These are phyloP conservation scores for Phyllosticta citribraziliensis DNA, from an alignment of 2,329 filamentous ascomycete genomes.

Conservation along the genomic window DNA sequence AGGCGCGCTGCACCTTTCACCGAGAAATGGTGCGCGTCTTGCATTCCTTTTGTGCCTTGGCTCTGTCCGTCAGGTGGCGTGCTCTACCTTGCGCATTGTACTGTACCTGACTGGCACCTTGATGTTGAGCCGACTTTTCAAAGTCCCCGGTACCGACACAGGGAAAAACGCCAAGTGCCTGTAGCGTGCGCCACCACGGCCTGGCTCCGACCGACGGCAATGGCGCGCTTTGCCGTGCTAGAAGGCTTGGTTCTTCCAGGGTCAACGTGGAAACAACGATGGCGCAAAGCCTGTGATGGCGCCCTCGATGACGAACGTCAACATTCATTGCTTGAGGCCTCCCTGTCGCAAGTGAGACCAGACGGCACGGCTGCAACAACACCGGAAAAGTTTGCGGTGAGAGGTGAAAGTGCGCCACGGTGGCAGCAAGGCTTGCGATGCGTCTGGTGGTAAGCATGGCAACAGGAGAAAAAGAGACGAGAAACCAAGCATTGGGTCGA, in stretches of 20 bases:
- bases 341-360: conserved; percentile 19
- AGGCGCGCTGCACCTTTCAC: background rate
- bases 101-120: background rate
- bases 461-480: background rate
- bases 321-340: background rate
- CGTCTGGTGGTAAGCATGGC: background rate
- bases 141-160: background rate
- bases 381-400: conserved; percentile 32
- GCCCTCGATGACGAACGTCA: background rate
- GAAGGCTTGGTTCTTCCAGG: conserved; percentile 2
- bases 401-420: background rate
- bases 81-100: background rate
- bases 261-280: conserved; percentile 8
- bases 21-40: background rate
- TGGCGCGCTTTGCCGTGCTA: background rate
- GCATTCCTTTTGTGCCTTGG: background rate
- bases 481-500: too few species aligned
- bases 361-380: conserved; percentile 28
- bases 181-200: background rate
- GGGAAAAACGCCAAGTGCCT: background rate
- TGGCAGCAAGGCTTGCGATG: background rate
- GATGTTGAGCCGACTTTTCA: background rate
- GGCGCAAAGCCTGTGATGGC: background rate
- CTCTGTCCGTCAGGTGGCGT: background rate
- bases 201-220: conserved; percentile 6